phyloP scores from a whole-genome alignment of 441 rosid species.

The Pelargonium citronellum region DNA sequence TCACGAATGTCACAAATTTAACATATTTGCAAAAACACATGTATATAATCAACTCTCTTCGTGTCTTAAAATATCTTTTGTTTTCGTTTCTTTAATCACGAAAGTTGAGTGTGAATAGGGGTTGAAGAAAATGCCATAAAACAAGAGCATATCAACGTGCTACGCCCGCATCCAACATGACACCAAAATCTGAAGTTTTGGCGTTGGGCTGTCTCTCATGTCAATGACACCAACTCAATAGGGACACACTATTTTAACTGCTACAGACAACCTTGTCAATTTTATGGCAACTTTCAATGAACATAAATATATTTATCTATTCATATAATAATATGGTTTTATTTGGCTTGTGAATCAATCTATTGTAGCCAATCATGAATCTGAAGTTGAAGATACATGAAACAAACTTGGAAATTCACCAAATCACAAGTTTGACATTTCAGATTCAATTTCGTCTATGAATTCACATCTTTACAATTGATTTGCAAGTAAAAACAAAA shows the following conservation, averaged over 20 bases:
- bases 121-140: not conserved
- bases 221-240: not conserved
- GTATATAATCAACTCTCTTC: too few relatives aligned
- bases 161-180: not conserved
- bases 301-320: too few relatives aligned
- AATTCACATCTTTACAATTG: not conserved
- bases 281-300: too few relatives aligned
- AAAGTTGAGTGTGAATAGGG: not conserved
- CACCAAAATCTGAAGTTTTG: conserved; percentile 18
- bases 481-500: not conserved
- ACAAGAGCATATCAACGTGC: not conserved
- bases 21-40: too few relatives aligned
- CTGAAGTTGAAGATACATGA: too few relatives aligned
- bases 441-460: not conserved
- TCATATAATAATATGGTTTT: too few relatives aligned
- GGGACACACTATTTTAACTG: not conserved
- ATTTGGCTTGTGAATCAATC: too few relatives aligned
- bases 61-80: too few relatives aligned
- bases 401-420: too few relatives aligned
- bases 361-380: too few relatives aligned
- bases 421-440: not conserved
- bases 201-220: conserved; percentile 23
- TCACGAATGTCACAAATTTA: too few relatives aligned
- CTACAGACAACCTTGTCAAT: not conserved
- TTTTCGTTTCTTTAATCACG: too few relatives aligned